Evolutionary conservation across 2,329 filamentous ascomycete species (phyloP), one percentile per base, ranked within the genome.

Genomic region (Penicillium janthinellum): DNA sequence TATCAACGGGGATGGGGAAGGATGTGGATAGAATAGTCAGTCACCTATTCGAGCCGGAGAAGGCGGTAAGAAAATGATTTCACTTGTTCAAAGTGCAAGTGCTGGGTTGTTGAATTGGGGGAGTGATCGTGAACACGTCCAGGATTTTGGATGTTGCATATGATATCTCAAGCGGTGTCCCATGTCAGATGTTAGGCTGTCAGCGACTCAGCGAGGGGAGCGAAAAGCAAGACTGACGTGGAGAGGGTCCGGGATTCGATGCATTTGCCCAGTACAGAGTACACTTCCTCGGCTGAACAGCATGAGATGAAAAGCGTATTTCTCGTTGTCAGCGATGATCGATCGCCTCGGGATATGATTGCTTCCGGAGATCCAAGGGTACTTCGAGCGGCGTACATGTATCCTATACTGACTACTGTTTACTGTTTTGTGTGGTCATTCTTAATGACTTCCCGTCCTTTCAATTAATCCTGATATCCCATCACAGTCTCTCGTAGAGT

Each of bases 81-180:
- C 38, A 41, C 38, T 41, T 17, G 39, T n/a, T 22, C 6, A 15
- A 15, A 12, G 39, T 28, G 34, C 28, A 15, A 12, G 39, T 28
- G 34, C 28, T 25, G 12, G 31, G 12, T 15, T 48, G 14, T 20
- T 48, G 34, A 37, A 22, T 14, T 52, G 20, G 22, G n/a, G 25
- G 3, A 15, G 54, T 8, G 3, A 44, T 11, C 48, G 11, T 41
- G 37, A 20, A 14, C 12, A 28, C 17, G 25, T 50, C n/a, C 42
- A 61, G 14, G 42, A 57, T 52, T 10, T 7, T 47, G 25, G 50
- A 60, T 60, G 59, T 55, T 71, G 70, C 71, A 73, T 73, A 74
- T 73, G 70, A 74, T 68, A 71, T 74, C 70, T 71, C 63, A 68
- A 47, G 57, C 65, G 53, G 25, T 6, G 5, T 54, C 39, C 11